These are phyloP conservation scores for Sugiyamaella paludigena DNA, from an alignment of 1,139 yeast genomes.

Conservation along the genomic window DNA sequence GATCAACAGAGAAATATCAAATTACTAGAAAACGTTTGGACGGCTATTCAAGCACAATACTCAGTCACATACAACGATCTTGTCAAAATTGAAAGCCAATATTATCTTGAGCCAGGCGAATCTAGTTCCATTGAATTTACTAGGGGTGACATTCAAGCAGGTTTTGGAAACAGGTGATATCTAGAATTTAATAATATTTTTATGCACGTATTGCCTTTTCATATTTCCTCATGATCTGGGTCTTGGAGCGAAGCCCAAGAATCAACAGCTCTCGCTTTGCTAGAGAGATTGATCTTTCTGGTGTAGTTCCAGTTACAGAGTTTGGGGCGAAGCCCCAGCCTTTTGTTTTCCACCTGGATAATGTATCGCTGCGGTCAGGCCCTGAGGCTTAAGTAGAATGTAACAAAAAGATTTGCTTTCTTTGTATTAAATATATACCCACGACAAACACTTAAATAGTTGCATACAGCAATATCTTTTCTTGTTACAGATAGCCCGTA, in stretches of 20 bases:
- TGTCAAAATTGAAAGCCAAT: conserved; percentile 42
- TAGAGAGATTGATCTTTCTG: too few species aligned
- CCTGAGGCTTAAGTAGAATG: too few species aligned
- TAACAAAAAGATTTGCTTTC: neutral
- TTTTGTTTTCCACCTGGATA: too few species aligned
- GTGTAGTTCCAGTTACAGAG: too few species aligned
- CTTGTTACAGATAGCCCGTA: too few species aligned
- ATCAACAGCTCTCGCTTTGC: too few species aligned
- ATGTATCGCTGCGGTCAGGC: too few species aligned
- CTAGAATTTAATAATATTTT: conserved; percentile 1
- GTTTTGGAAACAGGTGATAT: conserved; percentile 31
- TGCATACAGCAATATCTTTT: too few species aligned
- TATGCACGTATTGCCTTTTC: conserved; percentile 2
- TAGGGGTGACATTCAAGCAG: conserved; percentile 44
- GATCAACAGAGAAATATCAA: conserved; percentile 43
- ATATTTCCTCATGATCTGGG: too few species aligned
- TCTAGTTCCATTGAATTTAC: conserved; percentile 39
- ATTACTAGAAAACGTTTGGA: conserved; percentile 51
- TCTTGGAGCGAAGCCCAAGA: too few species aligned
- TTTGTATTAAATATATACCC: neutral
- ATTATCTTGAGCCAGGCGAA: conserved; percentile 42
- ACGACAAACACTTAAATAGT: too few species aligned
- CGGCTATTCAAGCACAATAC: conserved; percentile 50
- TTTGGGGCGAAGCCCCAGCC: too few species aligned
- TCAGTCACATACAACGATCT: conserved; percentile 45